phyloP scores from a whole-genome alignment of 345 rosid genomes.

The Populus deltoides region DNA sequence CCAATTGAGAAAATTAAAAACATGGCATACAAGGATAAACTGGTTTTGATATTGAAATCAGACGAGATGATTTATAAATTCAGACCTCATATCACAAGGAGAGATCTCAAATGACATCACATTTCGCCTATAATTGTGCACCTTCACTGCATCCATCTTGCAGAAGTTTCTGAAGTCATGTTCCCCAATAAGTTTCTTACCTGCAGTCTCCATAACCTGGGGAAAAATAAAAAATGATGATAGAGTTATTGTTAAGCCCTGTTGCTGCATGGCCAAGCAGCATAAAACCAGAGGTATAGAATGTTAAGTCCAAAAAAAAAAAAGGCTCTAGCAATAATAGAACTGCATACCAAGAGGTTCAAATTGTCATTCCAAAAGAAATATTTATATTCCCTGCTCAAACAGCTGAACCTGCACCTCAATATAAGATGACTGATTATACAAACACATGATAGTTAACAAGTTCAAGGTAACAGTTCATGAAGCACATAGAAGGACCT shows the following conservation, averaged over 20 bases:
- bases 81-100: constrained; percentile 64
- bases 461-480: background rate
- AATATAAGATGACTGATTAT: constrained; percentile 12
- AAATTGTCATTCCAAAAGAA: constrained; percentile 73
- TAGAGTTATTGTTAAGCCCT: constrained; percentile 6
- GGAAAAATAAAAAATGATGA: constrained; percentile 17
- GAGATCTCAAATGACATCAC: constrained; percentile 60
- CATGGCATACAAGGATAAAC: background rate
- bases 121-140: constrained; percentile 65
- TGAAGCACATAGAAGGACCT: constrained; percentile 44
- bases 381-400: constrained; percentile 76
- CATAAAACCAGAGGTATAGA: background rate
- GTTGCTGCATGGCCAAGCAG: constrained; percentile 10
- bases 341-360: constrained; percentile 47
- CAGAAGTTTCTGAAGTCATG: constrained; percentile 94
- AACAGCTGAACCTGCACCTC: constrained; percentile 75
- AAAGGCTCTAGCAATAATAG: background rate
- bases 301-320: background rate
- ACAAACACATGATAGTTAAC: constrained; percentile 2
- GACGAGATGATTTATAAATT: background rate
- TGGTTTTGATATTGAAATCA: background rate
- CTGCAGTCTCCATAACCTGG: constrained; percentile 81
- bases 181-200: constrained; percentile 77
- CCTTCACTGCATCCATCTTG: constrained; percentile 93
- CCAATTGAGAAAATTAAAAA: background rate